Percentiles rank a stretch among this genome's conserved stretches.
phyloP scores from a whole-genome alignment of 768 basidiomycete species.

The Leccinellum luteum region DNA sequence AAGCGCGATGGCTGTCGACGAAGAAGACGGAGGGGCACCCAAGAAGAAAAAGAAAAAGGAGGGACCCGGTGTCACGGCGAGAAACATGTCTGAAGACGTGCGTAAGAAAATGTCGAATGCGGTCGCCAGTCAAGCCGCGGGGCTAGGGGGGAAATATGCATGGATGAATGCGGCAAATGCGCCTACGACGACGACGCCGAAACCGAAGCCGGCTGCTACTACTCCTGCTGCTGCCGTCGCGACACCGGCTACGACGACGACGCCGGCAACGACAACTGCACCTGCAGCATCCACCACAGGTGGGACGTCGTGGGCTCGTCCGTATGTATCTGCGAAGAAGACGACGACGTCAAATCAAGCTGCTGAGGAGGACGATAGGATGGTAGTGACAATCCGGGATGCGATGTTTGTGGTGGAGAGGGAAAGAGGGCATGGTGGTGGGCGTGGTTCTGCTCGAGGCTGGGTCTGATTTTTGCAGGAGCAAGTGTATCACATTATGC shows the following conservation, averaged over 20 bases:
- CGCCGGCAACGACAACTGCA: conserved; percentile 32
- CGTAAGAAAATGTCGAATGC: conserved; percentile 91
- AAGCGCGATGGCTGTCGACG: conserved; percentile 33
- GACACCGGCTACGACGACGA: conserved; percentile 25
- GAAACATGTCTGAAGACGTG: conserved; percentile 90
- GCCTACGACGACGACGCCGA: conserved; percentile 38
- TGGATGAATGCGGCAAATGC: conserved; percentile 80
- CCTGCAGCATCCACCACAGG: conserved; percentile 29
- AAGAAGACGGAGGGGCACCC: conserved; percentile 60
- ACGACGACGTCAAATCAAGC: conserved; percentile 30
- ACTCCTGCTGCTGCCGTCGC: conserved; percentile 31
- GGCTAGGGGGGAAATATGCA: conserved; percentile 75
- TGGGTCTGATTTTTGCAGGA: conserved; percentile 43
- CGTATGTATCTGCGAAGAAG: conserved; percentile 61
- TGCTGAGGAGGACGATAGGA: conserved; percentile 57
- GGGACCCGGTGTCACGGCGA: conserved; percentile 77
- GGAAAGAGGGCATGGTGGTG: conserved; percentile 81
- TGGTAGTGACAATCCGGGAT: conserved; percentile 68
- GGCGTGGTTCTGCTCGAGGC: conserved; percentile 69
- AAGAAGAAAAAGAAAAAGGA: conserved; percentile 83
- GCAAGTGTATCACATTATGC: neutral
- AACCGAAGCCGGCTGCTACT: conserved; percentile 35
- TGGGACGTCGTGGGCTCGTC: conserved; percentile 52
- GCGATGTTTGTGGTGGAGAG: conserved; percentile 84
- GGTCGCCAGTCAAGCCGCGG: conserved; percentile 86